Evolutionary conservation across 1,284 basidiomycete genomes (phyloP).

Genomic region (Cutaneotrichosporon sp.): DNA sequence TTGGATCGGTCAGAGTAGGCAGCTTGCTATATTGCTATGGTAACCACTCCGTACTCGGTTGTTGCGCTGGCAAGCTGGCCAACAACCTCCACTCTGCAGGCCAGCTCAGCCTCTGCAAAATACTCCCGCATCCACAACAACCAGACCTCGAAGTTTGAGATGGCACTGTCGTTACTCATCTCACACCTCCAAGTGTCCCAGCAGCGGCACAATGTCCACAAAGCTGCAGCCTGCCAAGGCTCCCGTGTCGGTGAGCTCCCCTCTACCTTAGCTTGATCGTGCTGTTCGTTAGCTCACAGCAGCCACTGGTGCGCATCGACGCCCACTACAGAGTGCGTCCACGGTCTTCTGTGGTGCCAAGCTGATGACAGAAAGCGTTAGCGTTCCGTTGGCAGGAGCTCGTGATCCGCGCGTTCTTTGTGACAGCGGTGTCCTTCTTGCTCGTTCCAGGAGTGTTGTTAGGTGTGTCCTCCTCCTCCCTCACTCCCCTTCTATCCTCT

Average conservation of each 20-base stretch:
- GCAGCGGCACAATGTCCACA: constrained; percentile 3
- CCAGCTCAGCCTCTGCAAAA: neutral
- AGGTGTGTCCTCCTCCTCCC: constrained; percentile 2
- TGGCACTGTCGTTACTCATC: neutral
- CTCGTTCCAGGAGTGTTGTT: constrained; percentile 24
- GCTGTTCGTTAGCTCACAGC: constrained; percentile 3
- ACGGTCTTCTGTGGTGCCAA: neutral
- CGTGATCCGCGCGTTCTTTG: constrained; percentile 19
- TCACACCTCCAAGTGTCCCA: neutral
- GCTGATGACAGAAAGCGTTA: constrained; percentile 35
- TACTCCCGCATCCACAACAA: neutral
- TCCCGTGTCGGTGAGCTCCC: neutral
- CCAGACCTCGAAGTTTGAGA: neutral
- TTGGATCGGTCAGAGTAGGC: neutral
- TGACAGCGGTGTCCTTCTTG: constrained; percentile 20
- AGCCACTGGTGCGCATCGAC: constrained; percentile 34
- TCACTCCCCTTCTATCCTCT: neutral
- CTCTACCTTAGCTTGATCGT: neutral
- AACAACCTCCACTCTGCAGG: neutral
- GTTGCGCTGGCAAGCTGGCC: no score
- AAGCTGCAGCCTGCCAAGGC: neutral
- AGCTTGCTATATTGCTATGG: no score
- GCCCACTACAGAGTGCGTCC: constrained; percentile 29
- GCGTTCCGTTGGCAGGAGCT: constrained; percentile 33
- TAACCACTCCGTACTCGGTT: no score